Evolutionary conservation across 208 protist species (phyloP), one percentile per base, ranked within the genome.

Genomic region (Crithidia bombi): DNA sequence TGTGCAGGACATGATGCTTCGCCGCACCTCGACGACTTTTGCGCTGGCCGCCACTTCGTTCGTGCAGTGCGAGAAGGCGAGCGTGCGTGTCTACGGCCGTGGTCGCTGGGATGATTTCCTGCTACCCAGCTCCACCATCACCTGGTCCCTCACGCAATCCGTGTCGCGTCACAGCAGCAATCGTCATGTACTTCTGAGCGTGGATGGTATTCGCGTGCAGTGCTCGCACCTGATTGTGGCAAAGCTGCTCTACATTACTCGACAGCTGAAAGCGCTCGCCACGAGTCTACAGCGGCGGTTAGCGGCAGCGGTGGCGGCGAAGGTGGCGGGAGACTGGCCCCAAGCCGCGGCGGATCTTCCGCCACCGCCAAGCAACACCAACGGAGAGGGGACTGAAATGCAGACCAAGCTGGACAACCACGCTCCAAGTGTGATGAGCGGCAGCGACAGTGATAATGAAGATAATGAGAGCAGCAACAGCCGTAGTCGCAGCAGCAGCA

Each of bases 101-200:
- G 89, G 89, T 30, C 75, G 86, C 26, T 94, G 89, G 89, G 89
- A 94, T 36, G 77, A 77, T 17, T 52, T 90, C 0, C 41, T 94
- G 35, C 55, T 68, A 57, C 79, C 89, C 21, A 78, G 56, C 17
- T 69, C 75, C 0, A 59, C 63, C 14, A 49, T 91, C 46, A 73
- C 63, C 26, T 78, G 73, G 62, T 81, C 78, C 36, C 78, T 74
- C 49, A 81, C 75, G 52, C 57, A 79, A 50, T 75, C 77, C 12
- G 58, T 80, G 30, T 76, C 77, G n/a, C 83, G 78, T 21, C 78
- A 87, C 65, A 90, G 81, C 67, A 82, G 73, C 50, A 87, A 80
- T 56, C 62, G 47, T 1, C 83, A 86, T 54, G 12, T 71, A 7
- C 66, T 73, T 17, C 26, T 91, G 12, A 56, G 56, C 17, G 82